A percentile compares a stretch with the other conserved stretches of the same genome.
These are phyloP conservation scores for Phytophthora hybrid DNA, from an alignment of 352 stramenopile genomes.

Conservation along the genomic window DNA sequence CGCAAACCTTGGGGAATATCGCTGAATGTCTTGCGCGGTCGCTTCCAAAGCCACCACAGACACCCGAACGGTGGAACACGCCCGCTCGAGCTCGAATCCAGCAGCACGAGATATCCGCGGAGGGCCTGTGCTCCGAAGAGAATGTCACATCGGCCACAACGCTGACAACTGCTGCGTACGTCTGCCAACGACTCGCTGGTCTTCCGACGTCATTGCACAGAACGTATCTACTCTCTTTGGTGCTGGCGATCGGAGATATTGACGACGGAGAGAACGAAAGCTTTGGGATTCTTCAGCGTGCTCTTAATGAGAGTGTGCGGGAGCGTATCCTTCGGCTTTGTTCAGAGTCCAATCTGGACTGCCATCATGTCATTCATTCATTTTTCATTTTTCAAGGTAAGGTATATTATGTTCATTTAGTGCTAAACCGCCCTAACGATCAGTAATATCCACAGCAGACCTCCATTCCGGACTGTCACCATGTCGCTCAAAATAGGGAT, in stretches of 20 bases:
- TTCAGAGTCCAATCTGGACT: slow-evolving; percentile 20
- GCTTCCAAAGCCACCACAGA: background rate
- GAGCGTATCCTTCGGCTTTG: slow-evolving; percentile 29
- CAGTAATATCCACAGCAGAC: too few species aligned
- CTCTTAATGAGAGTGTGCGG: slow-evolving; percentile 4
- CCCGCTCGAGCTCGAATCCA: background rate
- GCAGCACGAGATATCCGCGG: background rate
- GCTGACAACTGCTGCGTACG: slow-evolving; percentile 26
- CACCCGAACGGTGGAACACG: background rate
- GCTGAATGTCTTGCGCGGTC: slow-evolving; percentile 19
- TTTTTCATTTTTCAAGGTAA: too few species aligned
- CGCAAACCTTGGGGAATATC: slow-evolving; percentile 20
- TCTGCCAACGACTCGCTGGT: slow-evolving; percentile 37
- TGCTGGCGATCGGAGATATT: slow-evolving; percentile 22
- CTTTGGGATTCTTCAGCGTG: background rate
- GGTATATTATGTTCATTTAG: too few species aligned
- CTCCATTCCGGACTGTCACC: too few species aligned
- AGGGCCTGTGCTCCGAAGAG: background rate
- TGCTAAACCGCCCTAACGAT: too few species aligned
- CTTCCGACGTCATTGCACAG: slow-evolving; percentile 38
- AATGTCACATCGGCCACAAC: slow-evolving; percentile 11
- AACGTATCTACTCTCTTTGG: slow-evolving; percentile 40
- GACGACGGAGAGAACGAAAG: slow-evolving; percentile 3
- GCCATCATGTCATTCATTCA: too few species aligned
- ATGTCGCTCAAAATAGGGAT: background rate